A percentile compares a stretch with the other conserved stretches of the same genome.
Evolutionary conservation across 2,329 filamentous ascomycete species (phyloP).

Genomic region (Fusarium ramigenum): DNA sequence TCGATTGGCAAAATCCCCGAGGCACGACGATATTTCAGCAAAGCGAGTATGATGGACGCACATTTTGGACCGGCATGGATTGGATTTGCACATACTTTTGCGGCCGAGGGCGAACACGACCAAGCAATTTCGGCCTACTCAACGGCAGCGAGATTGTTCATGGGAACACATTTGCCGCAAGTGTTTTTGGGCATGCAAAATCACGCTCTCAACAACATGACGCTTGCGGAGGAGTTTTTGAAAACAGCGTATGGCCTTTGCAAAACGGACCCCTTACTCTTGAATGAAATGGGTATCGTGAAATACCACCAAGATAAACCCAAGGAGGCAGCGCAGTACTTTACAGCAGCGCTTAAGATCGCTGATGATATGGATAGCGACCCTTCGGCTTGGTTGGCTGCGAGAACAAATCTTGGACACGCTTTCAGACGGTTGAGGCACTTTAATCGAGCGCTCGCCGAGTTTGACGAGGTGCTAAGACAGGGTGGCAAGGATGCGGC

Average conservation of each 20-base stretch:
- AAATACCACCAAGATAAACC: slow-evolving; percentile 89
- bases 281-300: slow-evolving; percentile 97
- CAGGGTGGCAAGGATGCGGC: slow-evolving; percentile 81
- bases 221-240: slow-evolving; percentile 91
- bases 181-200: slow-evolving; percentile 99
- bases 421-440: slow-evolving; percentile 78
- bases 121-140: slow-evolving; percentile 98
- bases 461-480: slow-evolving; percentile 89
- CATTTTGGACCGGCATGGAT: slow-evolving; percentile 99
- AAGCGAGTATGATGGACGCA: slow-evolving; percentile 96
- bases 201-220: slow-evolving; percentile 93
- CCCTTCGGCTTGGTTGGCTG: slow-evolving; percentile 82
- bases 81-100: slow-evolving; percentile 97
- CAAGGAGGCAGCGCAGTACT: slow-evolving; percentile 78
- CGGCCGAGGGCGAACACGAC: slow-evolving; percentile 96
- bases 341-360: slow-evolving; percentile 79
- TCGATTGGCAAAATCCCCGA: slow-evolving; percentile 89
- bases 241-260: slow-evolving; percentile 87
- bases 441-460: slow-evolving; percentile 75
- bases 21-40: slow-evolving; percentile 94
- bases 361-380: slow-evolving; percentile 85
- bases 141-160: slow-evolving; percentile 92
- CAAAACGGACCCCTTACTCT: slow-evolving; percentile 83
- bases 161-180: slow-evolving; percentile 94
- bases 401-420: slow-evolving; percentile 89